Base-by-base conservation (phyloP, 2,329 filamentous ascomycete genomes). In the Fusarium sp. region DNA sequence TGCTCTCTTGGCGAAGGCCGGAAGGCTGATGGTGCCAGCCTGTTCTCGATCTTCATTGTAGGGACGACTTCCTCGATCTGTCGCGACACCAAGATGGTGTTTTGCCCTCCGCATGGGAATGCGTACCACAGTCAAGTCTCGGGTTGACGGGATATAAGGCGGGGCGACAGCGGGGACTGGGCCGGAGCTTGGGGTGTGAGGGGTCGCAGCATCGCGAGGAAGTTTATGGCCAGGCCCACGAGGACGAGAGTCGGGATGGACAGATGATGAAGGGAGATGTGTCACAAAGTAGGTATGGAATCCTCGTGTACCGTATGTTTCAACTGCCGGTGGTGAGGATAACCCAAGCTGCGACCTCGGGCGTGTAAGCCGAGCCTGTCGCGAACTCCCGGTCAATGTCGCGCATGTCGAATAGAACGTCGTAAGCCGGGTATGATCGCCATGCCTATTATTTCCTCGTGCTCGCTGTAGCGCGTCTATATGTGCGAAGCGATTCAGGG, bases 221-320 rank as follows among this genome's bases (percentile, higher is more conserved):
- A 98, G 90, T 81, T 96, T 95, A 82, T 98, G 95, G 76, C 94
- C 92, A 36, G 91, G 90, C 7, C 91, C 91, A 35, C 85, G 80
- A 24, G 87, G 84, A 63, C 91, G 88, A 41, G 93, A 93, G 82
- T 98, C 96, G 13, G 96, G 96, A 77, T 98, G 94, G 49, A 98
- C 88, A 7, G 95, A 98, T 20, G 95, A 97, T 24, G 95, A 97
- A 9, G 96, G 96, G 4, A 99, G 89, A 82, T 98, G 94, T 14
- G 96, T 98, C 68, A 98, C 94, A 82, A 99, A 99, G 86, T 99
- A 98, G 78, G 97, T 95, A 85, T 98, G 95, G 82, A 98, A 98
- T 72, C 83, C 82, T 54, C 89, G 88, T 59, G 83, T 85, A 24
- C 68, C 45, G 13, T 70, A 38, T 45, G 63, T 58, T 49, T 74